Conservation (phyloP, 2,329 filamentous ascomycete species). For the Phyllosticta citrichinensis region DNA sequence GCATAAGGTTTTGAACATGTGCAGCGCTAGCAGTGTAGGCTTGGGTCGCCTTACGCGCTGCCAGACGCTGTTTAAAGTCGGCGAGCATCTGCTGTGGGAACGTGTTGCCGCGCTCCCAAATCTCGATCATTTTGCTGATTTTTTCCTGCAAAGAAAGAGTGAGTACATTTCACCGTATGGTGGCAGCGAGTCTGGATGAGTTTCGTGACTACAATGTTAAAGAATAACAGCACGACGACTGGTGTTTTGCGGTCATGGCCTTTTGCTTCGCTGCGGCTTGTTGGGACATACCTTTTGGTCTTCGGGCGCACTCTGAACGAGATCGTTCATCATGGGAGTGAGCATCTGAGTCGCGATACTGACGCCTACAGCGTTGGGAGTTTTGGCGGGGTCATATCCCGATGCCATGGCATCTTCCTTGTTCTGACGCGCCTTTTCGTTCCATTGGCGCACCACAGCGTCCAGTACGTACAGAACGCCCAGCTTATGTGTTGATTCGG, state of each 20-base stretch:
- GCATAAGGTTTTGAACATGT: neutral
- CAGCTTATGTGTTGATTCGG: constrained; percentile 89
- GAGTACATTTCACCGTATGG: neutral
- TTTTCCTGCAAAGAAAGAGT: constrained; percentile 55
- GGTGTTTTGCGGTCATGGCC: neutral
- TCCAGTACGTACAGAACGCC: constrained; percentile 99
- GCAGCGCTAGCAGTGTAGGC: neutral
- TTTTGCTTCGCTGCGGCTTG: constrained; percentile 28
- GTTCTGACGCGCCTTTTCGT: constrained; percentile 83
- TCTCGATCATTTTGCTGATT: constrained; percentile 89
- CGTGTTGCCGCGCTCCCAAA: constrained; percentile 93
- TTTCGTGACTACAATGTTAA: constrained; percentile 19
- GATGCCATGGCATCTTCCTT: constrained; percentile 72
- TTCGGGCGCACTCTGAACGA: constrained; percentile 74
- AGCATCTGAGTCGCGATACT: constrained; percentile 92
- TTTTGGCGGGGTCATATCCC: constrained; percentile 38
- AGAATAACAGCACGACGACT: neutral
- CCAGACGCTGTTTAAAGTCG: constrained; percentile 58
- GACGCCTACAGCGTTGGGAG: constrained; percentile 7
- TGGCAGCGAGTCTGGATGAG: neutral
- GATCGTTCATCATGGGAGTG: constrained; percentile 90
- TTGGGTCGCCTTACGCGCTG: constrained; percentile 1
- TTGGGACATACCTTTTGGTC: constrained; percentile 77
- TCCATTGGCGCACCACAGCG: constrained; percentile 97
- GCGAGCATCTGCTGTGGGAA: constrained; percentile 72